Conservation (phyloP, 495 filamentous ascomycete genomes). For the Pseudoneurospora amorphoporcata region DNA sequence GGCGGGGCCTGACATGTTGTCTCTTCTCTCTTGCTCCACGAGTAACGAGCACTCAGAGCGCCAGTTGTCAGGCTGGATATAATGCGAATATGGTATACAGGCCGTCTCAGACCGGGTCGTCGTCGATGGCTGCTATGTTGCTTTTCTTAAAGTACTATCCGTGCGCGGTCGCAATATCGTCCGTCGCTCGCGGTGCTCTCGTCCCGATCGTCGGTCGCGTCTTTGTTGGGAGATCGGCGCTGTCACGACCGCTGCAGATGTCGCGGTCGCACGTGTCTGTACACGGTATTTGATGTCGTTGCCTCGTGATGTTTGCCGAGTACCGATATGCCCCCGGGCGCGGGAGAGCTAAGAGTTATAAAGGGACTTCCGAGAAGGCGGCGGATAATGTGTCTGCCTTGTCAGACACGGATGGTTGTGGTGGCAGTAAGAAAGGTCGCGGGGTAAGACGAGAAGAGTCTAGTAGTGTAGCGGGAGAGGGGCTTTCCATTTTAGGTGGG, state of each 20-base stretch:
- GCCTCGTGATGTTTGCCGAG: background rate
- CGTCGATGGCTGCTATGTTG: conserved; percentile 1
- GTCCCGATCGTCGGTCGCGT: background rate
- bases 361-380: background rate
- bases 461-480: background rate
- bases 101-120: conserved; percentile 7
- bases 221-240: background rate
- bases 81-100: conserved; percentile 2
- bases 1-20: conserved; percentile 24
- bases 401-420: background rate
- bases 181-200: background rate
- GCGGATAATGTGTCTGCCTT: background rate
- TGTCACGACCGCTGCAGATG: background rate
- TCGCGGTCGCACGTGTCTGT: background rate
- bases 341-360: background rate
- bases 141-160: background rate
- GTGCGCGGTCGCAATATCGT: background rate
- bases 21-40: conserved; percentile 12
- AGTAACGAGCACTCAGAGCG: background rate
- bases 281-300: background rate
- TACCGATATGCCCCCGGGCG: background rate
- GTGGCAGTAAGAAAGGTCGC: background rate
- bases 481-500: background rate
- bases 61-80: conserved; percentile 12
- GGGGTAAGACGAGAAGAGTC: background rate